Evolutionary conservation across 768 basidiomycete species (phyloP).

Genomic region (Hebeloma cylindrosporum): DNA sequence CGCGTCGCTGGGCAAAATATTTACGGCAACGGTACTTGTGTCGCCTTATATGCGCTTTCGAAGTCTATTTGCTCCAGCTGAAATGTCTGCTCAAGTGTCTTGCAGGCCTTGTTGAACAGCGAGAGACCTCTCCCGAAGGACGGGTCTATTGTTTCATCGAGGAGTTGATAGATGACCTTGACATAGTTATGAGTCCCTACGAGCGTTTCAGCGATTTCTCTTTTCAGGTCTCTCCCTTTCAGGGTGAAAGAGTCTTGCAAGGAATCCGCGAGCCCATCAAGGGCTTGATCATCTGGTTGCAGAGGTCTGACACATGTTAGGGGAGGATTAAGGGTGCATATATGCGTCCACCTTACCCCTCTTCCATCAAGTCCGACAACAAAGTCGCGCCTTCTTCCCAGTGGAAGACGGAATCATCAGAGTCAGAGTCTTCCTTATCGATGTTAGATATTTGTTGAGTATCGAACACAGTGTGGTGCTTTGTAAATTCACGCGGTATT

Average conservation of each 20-base stretch:
- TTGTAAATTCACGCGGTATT: no score
- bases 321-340: conserved; percentile 16
- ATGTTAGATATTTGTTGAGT: background rate
- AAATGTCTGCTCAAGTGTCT: conserved; percentile 46
- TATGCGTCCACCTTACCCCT: conserved; percentile 30
- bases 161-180: conserved; percentile 35
- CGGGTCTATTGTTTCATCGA: conserved; percentile 40
- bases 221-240: conserved; percentile 37
- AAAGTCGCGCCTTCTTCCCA: conserved; percentile 58
- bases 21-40: conserved; percentile 37
- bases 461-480: conserved; percentile 1
- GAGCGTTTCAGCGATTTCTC: conserved; percentile 42
- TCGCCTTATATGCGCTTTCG: conserved; percentile 35
- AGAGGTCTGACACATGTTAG: conserved; percentile 22
- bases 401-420: conserved; percentile 36
- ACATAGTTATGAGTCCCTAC: conserved; percentile 52
- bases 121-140: conserved; percentile 44
- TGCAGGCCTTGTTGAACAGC: conserved; percentile 55
- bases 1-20: conserved; percentile 1
- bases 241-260: conserved; percentile 42
- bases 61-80: conserved; percentile 46
- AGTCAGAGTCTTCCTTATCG: conserved; percentile 21
- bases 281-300: conserved; percentile 29
- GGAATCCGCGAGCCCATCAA: conserved; percentile 38
- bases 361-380: conserved; percentile 47